These are phyloP conservation scores for Lenwebbia sp. DNA, from an alignment of 345 rosid genomes.

Conservation along the genomic window DNA sequence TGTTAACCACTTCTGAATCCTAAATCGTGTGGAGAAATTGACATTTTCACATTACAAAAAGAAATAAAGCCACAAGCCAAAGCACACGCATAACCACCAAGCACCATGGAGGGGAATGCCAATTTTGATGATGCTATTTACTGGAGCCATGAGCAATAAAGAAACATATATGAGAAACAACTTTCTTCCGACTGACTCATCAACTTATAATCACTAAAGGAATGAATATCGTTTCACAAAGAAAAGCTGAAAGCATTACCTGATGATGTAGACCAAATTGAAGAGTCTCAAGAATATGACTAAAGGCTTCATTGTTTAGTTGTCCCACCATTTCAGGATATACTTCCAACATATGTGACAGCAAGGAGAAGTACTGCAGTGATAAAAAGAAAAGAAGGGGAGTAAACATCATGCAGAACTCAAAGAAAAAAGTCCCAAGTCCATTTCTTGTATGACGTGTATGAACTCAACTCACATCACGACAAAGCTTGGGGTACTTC, in stretches of 20 bases:
- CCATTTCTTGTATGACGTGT: not conserved
- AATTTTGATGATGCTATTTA: not conserved
- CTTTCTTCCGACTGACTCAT: not conserved
- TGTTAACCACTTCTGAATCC: slow-evolving; percentile 80
- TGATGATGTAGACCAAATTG: slow-evolving; percentile 93
- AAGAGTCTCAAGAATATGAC: slow-evolving; percentile 70
- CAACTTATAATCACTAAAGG: not conserved
- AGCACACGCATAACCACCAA: not conserved
- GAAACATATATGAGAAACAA: not conserved
- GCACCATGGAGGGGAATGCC: not conserved
- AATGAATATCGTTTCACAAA: not conserved
- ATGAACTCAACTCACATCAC: slow-evolving; percentile 53
- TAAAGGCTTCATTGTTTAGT: slow-evolving; percentile 62
- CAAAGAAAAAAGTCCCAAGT: not conserved
- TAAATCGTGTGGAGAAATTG: slow-evolving; percentile 8
- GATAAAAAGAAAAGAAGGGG: not conserved
- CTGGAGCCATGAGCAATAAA: not conserved
- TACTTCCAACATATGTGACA: slow-evolving; percentile 92
- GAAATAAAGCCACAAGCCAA: not conserved
- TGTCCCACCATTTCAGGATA: slow-evolving; percentile 87
- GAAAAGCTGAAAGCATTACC: slow-evolving; percentile 26
- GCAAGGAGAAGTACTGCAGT: slow-evolving; percentile 73
- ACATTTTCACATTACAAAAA: not conserved
- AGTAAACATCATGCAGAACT: slow-evolving; percentile 4
- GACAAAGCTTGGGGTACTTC: slow-evolving; percentile 97